These are phyloP conservation scores for Straminergon stramineum DNA, from an alignment of 225 moss, liverwort and hornwort species.

Conservation along the genomic window DNA sequence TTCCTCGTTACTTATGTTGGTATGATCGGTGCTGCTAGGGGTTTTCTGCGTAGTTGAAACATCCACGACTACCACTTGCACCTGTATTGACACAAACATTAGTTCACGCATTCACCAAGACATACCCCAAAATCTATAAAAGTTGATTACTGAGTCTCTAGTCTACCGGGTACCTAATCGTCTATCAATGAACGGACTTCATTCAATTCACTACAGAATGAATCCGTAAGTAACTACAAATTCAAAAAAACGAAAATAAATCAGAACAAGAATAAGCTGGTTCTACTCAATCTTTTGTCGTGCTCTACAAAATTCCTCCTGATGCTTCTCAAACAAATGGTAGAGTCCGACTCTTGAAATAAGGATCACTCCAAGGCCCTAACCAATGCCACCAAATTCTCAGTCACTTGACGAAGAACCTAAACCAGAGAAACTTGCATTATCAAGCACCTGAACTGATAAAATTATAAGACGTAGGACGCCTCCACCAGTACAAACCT, in stretches of 20 bases:
- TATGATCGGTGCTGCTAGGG: conserved; percentile 34
- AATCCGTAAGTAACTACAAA: not conserved
- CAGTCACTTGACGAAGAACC: not conserved
- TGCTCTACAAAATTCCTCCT: not conserved
- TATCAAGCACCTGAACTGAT: conserved; percentile 37
- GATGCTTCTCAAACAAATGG: not conserved
- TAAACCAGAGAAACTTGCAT: not conserved
- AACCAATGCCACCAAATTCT: not conserved
- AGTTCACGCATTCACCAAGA: not conserved
- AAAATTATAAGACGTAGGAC: not conserved
- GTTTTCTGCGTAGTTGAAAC: conserved; percentile 60
- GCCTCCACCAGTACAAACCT: not conserved
- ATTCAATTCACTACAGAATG: not conserved
- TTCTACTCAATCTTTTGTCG: not conserved
- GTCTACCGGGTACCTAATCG: not conserved
- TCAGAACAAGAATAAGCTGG: not conserved
- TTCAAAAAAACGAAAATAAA: not conserved
- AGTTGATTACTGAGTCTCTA: not conserved
- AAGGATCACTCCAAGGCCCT: not conserved
- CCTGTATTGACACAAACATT: conserved; percentile 20
- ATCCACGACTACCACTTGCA: conserved; percentile 80
- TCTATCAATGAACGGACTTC: not conserved
- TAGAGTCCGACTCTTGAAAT: not conserved
- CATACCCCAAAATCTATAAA: not conserved
- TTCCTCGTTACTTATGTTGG: conserved; percentile 62